phyloP scores from a whole-genome alignment of 306 rosid species.

The Cicer chorassanicum region DNA sequence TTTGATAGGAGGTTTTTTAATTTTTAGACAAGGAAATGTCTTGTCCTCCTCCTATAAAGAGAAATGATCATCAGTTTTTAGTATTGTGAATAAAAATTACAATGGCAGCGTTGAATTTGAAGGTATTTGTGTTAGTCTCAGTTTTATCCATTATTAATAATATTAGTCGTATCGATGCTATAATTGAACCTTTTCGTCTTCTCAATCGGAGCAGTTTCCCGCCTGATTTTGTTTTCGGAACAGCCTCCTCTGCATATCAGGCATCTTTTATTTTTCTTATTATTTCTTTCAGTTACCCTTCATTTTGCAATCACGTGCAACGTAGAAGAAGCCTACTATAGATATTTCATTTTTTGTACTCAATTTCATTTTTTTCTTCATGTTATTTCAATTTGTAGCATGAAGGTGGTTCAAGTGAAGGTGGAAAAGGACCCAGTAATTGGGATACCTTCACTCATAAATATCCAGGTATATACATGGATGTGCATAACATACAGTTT shows the following conservation, averaged over 20 bases:
- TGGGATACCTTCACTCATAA: conserved; percentile 27
- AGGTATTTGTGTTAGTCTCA: not conserved
- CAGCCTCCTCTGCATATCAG: conserved; percentile 21
- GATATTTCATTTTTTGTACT: not conserved
- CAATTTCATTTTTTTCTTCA: not conserved
- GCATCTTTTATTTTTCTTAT: not conserved
- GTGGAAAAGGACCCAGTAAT: conserved; percentile 12
- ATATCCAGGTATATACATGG: not conserved
- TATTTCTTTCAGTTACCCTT: not conserved
- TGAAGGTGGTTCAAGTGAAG: conserved; percentile 25
- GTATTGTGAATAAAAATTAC: not conserved
- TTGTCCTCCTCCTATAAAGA: not conserved
- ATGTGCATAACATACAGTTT: too few relatives aligned
- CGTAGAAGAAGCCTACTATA: not conserved
- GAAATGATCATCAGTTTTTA: not conserved
- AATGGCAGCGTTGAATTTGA: not conserved
- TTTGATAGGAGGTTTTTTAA: too few relatives aligned
- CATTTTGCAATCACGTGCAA: not conserved
- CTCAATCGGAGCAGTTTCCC: conserved; percentile 1
- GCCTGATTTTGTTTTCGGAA: conserved; percentile 15
- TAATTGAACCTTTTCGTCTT: not conserved
- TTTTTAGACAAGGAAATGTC: not conserved
- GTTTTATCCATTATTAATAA: not conserved
- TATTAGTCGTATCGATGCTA: not conserved
- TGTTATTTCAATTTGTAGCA: not conserved